Evolutionary conservation across 2,329 filamentous ascomycete species (phyloP).

Genomic region (Fusarium sp.): DNA sequence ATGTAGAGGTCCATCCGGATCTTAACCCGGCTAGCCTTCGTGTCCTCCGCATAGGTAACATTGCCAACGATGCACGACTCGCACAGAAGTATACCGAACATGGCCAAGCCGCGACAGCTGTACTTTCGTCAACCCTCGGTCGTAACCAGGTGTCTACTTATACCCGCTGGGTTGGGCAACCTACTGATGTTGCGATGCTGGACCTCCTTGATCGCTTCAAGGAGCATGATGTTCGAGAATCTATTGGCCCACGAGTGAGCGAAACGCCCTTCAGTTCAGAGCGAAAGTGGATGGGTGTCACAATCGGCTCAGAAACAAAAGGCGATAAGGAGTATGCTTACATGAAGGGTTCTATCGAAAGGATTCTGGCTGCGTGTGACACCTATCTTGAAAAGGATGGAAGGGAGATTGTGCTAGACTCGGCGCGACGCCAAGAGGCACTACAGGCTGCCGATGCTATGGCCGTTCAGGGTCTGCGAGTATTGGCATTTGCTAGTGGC

Average conservation of each 20-base stretch:
- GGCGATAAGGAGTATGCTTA: constrained; percentile 84
- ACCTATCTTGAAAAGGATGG: constrained; percentile 90
- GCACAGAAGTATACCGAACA: constrained; percentile 77
- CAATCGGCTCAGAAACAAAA: constrained; percentile 72
- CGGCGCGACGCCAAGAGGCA: constrained; percentile 77
- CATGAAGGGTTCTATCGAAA: constrained; percentile 94
- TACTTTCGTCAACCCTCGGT: constrained; percentile 85
- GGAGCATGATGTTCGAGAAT: constrained; percentile 90
- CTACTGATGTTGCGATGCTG: constrained; percentile 96
- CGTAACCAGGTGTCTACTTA: constrained; percentile 68
- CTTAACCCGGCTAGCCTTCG: constrained; percentile 77
- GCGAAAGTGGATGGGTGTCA: constrained; percentile 99
- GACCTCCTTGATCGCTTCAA: constrained; percentile 91
- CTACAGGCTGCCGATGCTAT: constrained; percentile 83
- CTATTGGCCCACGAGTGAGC: constrained; percentile 80
- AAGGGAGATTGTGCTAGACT: constrained; percentile 85
- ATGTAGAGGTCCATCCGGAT: constrained; percentile 64
- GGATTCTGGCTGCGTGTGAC: constrained; percentile 86
- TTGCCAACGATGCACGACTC: constrained; percentile 92
- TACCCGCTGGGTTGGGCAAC: constrained; percentile 95
- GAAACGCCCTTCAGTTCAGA: constrained; percentile 98
- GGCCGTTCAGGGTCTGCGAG: constrained; percentile 88
- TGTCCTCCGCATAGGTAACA: constrained; percentile 91
- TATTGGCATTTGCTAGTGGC: constrained; percentile 93
- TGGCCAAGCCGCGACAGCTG: constrained; percentile 74